These are phyloP conservation scores for Gigaspora rosea DNA, from an alignment of 192 early-diverging fungal genomes.

Conservation along the genomic window DNA sequence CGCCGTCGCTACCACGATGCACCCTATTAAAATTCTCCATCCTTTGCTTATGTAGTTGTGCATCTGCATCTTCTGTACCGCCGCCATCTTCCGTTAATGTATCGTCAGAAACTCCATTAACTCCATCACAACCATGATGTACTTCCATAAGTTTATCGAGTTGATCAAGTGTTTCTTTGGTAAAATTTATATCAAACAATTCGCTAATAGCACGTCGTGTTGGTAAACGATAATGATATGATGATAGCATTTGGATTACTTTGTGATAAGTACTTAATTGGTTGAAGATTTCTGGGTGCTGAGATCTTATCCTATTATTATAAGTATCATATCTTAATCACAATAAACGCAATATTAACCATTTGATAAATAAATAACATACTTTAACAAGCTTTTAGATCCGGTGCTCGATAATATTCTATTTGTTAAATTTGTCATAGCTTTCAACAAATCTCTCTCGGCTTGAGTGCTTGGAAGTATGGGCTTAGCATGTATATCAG, in stretches of 20 bases:
- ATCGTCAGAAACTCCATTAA: constrained; percentile 2
- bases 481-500: constrained; percentile 38
- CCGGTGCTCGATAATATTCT: constrained; percentile 81
- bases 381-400: constrained; percentile 68
- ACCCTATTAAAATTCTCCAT: constrained; percentile 1
- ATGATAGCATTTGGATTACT: constrained; percentile 61
- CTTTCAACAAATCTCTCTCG: constrained; percentile 67
- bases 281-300: constrained; percentile 61
- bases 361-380: constrained; percentile 13
- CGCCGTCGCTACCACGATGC: constrained; percentile 29
- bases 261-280: constrained; percentile 57
- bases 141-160: constrained; percentile 42
- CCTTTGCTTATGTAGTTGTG: not conserved
- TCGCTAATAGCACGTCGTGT: constrained; percentile 74
- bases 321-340: not conserved
- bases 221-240: constrained; percentile 73
- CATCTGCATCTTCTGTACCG: not conserved
- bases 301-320: constrained; percentile 54
- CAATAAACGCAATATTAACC: not conserved
- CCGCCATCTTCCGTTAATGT: not conserved
- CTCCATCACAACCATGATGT: not conserved
- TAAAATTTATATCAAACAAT: constrained; percentile 72
- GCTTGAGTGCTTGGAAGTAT: constrained; percentile 34
- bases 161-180: constrained; percentile 42
- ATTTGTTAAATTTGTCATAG: constrained; percentile 78